phyloP scores from a whole-genome alignment of 2,329 filamentous ascomycete genomes.

The Trichoderma citrinoviride region DNA sequence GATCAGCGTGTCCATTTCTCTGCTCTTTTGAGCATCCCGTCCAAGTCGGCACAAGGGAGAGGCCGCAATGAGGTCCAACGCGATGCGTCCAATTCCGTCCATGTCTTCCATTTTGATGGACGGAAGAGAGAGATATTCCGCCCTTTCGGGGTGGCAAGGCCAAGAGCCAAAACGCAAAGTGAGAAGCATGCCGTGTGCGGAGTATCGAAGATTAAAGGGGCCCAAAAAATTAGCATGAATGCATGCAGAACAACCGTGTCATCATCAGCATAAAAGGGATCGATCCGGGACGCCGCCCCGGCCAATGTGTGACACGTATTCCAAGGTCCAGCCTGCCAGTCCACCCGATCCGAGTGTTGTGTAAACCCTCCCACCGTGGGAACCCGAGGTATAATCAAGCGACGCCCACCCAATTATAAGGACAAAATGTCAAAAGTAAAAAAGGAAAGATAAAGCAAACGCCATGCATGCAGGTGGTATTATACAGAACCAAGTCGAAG shows the following conservation, averaged over 20 bases:
- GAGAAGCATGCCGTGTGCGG: slow-evolving; percentile 18
- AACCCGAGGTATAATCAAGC: slow-evolving; percentile 12
- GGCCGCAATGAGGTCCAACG: slow-evolving; percentile 5
- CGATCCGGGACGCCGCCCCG: slow-evolving; percentile 36
- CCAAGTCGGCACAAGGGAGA: slow-evolving; percentile 1
- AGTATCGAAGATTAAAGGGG: slow-evolving; percentile 20
- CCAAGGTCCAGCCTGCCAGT: slow-evolving; percentile 33
- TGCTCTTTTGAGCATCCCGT: slow-evolving; percentile 3
- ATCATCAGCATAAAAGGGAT: slow-evolving; percentile 33
- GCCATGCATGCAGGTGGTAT: slow-evolving; percentile 54
- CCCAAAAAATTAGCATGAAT: slow-evolving; percentile 22
- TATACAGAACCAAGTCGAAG: slow-evolving; percentile 78
- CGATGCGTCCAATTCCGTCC: background rate
- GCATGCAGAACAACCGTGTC: slow-evolving; percentile 33
- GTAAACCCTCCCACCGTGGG: slow-evolving; percentile 20
- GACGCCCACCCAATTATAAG: slow-evolving; percentile 20
- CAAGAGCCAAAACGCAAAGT: slow-evolving; percentile 14
- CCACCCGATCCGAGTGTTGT: slow-evolving; percentile 25
- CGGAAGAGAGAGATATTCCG: slow-evolving; percentile 6
- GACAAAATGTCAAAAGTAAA: background rate
- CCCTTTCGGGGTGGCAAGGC: background rate
- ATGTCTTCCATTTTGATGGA: background rate
- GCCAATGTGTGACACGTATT: slow-evolving; percentile 34
- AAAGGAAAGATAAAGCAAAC: slow-evolving; percentile 44
- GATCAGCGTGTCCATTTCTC: background rate